Evolutionary conservation across 257 asterid genomes (phyloP), one percentile per base, ranked within the genome.

Genomic region (Nicotiana otophora): DNA sequence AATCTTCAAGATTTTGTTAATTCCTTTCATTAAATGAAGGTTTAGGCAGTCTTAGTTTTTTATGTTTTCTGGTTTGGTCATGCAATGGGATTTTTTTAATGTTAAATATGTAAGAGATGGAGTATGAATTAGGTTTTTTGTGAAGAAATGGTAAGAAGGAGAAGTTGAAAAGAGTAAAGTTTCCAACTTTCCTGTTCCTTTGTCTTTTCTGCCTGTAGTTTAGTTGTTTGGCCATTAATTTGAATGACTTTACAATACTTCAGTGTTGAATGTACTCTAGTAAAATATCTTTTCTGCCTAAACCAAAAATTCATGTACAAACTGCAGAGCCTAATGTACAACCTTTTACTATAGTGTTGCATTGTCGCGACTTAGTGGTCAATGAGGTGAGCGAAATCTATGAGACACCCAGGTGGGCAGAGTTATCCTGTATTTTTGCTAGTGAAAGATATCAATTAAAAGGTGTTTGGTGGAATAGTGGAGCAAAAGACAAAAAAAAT

Each of bases 211-310:
- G 63, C 31, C 77, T 53, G 67, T 55, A 15, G 30, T 77, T 83
- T 86, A 34, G 81, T 15, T 77, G 64, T 3, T 77, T 81, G 82
- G 83, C 33, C 57, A 54, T 67, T 70, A 23, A 36, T 83, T 81
- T 83, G 39, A 72, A 42, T 42, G 78, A 23, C 36, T 72, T 23
- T n/a, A 20, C 60, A 42, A 1, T 42, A 8, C 51, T 42, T 42
- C 51, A 42, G 48, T 7, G 51, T 11, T 42, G 51, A 42, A 8
- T 8, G 51, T 42, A 42, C 3, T 42, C 51, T 8, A 7, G 51
- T 42, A 42, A 42, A 39, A 42, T 42, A 1, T 42, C 51, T 42
- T 42, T 42, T 42, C 11, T 39, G 34, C n/a, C 36, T 70, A 42
- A 69, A 70, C 0, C 36, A 12, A 19, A 46, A 46, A 72, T 42